phyloP scores from a whole-genome alignment of 805 yeast genomes.

The Cyberlindnera samutprakarnensis region DNA sequence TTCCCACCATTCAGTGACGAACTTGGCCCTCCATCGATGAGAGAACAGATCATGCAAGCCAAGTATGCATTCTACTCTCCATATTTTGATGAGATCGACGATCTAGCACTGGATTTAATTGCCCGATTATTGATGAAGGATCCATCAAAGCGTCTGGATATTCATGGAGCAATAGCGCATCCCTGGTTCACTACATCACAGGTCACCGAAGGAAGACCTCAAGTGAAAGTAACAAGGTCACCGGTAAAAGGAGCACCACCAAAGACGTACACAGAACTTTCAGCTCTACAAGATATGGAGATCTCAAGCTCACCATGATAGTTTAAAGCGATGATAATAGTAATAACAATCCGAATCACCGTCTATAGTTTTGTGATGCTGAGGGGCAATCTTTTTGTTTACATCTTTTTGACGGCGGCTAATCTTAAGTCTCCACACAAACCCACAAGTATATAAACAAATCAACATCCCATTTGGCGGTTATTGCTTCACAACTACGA shows the following conservation, averaged over 20 bases:
- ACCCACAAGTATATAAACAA: no score
- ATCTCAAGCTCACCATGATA: conserved; percentile 4
- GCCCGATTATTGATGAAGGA: conserved; percentile 56
- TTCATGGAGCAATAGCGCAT: conserved; percentile 77
- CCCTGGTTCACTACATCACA: conserved; percentile 61
- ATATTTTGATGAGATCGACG: conserved; percentile 68
- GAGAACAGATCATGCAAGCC: conserved; percentile 62
- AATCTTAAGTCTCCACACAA: no score
- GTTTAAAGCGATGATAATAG: no score
- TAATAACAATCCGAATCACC: no score
- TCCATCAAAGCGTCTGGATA: conserved; percentile 66
- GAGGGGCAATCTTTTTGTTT: conserved; percentile 5
- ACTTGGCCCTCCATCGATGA: conserved; percentile 70
- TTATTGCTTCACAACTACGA: neutral
- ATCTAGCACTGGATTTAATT: conserved; percentile 58
- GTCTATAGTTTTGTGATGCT: no score
- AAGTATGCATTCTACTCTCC: conserved; percentile 72
- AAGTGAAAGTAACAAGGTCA: conserved; percentile 20
- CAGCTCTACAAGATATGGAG: conserved; percentile 14
- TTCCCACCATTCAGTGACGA: conserved; percentile 85
- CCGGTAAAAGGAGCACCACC: conserved; percentile 24
- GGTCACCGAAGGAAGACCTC: neutral
- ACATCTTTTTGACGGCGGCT: conserved; percentile 3
- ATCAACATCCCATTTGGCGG: no score
- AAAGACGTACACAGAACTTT: conserved; percentile 31